These are phyloP conservation scores for Biancaea sappan DNA, from an alignment of 306 rosid genomes.

Conservation along the genomic window DNA sequence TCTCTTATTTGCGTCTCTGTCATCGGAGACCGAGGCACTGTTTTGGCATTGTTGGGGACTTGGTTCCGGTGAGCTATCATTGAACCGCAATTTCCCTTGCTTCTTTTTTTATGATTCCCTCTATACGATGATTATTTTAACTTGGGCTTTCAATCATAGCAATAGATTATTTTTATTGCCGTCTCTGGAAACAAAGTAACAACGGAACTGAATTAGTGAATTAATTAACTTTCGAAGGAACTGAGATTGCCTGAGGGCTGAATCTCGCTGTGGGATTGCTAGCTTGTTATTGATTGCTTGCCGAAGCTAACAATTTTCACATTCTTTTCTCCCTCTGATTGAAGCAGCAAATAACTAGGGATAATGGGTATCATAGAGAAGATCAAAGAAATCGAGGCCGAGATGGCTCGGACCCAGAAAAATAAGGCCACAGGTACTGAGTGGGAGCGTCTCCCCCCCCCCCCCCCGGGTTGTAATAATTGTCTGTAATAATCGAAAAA, in stretches of 20 bases:
- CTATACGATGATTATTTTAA: neutral
- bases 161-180: neutral
- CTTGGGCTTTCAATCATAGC: neutral
- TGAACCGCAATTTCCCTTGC: neutral
- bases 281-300: neutral
- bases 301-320: neutral
- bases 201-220: neutral
- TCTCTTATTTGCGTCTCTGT: neutral
- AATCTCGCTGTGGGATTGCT: neutral
- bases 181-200: neutral
- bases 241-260: conserved; percentile 8
- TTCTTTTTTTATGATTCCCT: too few relatives aligned
- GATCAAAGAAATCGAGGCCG: conserved; percentile 98
- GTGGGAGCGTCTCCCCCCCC: neutral
- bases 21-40: conserved; percentile 1
- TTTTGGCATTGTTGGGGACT: conserved; percentile 24
- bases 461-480: too few relatives aligned
- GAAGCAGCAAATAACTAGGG: conserved; percentile 37
- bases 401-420: conserved; percentile 99
- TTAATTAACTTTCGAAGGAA: neutral
- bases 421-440: conserved; percentile 89
- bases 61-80: conserved; percentile 43
- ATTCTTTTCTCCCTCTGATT: conserved; percentile 12
- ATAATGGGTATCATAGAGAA: conserved; percentile 93
- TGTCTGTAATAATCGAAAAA: neutral